Percentiles rank a stretch among this genome's conserved stretches.
Evolutionary conservation across 2,329 filamentous ascomycete genomes (phyloP).

Genomic region (Aaosphaeria arxii): DNA sequence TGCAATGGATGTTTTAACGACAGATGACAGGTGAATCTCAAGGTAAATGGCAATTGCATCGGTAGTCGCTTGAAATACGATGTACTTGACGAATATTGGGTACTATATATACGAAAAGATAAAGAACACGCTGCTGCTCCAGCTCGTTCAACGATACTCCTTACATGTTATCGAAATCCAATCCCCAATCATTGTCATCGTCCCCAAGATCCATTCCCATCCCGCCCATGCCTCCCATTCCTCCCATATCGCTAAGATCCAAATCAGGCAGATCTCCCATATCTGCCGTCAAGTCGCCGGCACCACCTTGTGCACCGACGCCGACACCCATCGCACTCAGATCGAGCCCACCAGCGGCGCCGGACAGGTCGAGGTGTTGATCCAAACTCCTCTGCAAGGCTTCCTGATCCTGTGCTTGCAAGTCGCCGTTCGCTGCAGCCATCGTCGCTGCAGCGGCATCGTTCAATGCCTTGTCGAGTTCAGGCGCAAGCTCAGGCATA

Average conservation of each 20-base stretch:
- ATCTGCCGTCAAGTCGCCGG: conserved; percentile 17
- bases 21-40: no score
- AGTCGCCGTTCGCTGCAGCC: conserved; percentile 20
- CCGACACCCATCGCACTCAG: conserved; percentile 28
- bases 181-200: conserved; percentile 37
- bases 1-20: no score
- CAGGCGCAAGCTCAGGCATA: conserved; percentile 14
- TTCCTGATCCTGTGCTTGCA: conserved; percentile 25
- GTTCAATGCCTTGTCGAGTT: conserved; percentile 34
- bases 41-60: no score
- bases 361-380: conserved; percentile 21
- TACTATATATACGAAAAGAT: no score
- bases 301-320: conserved; percentile 10
- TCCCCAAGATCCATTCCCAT: conserved; percentile 28
- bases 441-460: conserved; percentile 30
- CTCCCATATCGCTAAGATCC: conserved; percentile 15
- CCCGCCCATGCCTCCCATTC: conserved; percentile 2
- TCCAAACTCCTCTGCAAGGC: conserved; percentile 30
- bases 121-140: no score
- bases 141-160: not conserved
- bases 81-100: no score
- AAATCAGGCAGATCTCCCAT: conserved; percentile 10
- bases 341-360: conserved; percentile 22
- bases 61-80: no score
- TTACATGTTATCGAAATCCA: conserved; percentile 41